Evolutionary conservation across 495 filamentous ascomycete species (phyloP).

Genomic region (Bacidia gigantensis): DNA sequence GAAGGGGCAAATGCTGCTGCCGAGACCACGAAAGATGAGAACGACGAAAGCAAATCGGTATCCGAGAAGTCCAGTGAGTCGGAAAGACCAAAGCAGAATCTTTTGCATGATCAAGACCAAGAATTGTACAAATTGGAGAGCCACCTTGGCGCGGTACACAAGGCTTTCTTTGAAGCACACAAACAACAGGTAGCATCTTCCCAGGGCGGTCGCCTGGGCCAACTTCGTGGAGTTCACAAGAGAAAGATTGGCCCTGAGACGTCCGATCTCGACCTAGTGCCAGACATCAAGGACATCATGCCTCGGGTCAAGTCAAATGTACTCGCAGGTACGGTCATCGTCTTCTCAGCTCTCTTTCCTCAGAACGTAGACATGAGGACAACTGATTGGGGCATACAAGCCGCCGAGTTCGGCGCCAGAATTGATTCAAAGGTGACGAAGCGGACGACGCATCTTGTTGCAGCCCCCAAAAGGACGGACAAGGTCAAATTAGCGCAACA

Average conservation of each 20-base stretch:
- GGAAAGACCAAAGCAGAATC: slow-evolving; percentile 50
- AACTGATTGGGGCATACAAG: slow-evolving; percentile 73
- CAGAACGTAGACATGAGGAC: slow-evolving; percentile 60
- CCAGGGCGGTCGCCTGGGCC: slow-evolving; percentile 44
- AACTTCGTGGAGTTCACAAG: slow-evolving; percentile 41
- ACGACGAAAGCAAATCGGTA: slow-evolving; percentile 21
- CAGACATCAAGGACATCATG: slow-evolving; percentile 75
- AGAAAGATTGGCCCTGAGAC: slow-evolving; percentile 29
- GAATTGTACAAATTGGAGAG: slow-evolving; percentile 63
- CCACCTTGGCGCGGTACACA: slow-evolving; percentile 62
- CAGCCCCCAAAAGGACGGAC: slow-evolving; percentile 65
- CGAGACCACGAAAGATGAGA: slow-evolving; percentile 24
- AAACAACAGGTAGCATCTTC: slow-evolving; percentile 32
- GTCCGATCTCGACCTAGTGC: slow-evolving; percentile 54
- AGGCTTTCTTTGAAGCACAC: slow-evolving; percentile 70
- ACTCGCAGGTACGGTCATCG: slow-evolving; percentile 54
- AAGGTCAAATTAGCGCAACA: slow-evolving; percentile 73
- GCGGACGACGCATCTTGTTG: slow-evolving; percentile 54
- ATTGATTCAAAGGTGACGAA: slow-evolving; percentile 45
- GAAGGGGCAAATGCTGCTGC: slow-evolving; percentile 42
- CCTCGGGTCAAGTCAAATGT: slow-evolving; percentile 59
- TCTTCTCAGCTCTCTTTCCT: slow-evolving; percentile 82
- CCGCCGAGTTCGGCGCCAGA: slow-evolving; percentile 68
- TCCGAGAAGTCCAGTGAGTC: slow-evolving; percentile 31
- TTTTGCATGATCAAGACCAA: slow-evolving; percentile 71